Conservation (phyloP, 352 stramenopile genomes). For the Stephanocyclus meneghinianus region DNA sequence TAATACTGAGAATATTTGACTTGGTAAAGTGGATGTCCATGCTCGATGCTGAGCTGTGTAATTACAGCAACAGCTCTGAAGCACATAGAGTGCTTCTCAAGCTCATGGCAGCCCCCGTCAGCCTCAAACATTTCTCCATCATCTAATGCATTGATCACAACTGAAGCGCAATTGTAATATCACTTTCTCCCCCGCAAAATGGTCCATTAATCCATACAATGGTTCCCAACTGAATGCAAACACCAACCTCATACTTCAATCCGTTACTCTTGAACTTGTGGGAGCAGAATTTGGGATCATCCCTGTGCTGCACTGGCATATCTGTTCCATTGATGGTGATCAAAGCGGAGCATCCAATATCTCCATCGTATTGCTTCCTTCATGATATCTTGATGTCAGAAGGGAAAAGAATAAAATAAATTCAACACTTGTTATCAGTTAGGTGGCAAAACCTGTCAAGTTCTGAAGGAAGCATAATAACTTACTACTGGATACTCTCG, state of each 20-base stretch:
- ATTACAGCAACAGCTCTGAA: too few relatives aligned
- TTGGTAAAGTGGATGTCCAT: too few relatives aligned
- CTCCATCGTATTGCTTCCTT: constrained; percentile 21
- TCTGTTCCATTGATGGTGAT: constrained; percentile 55
- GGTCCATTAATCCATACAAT: constrained; percentile 54
- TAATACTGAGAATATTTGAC: too few relatives aligned
- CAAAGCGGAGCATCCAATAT: constrained; percentile 22
- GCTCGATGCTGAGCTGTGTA: too few relatives aligned
- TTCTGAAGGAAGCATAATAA: constrained; percentile 4
- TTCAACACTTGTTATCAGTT: constrained; percentile 4
- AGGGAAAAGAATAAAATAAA: constrained; percentile 6
- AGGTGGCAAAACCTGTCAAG: not conserved
- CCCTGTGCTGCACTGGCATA: constrained; percentile 43
- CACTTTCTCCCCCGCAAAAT: constrained; percentile 28
- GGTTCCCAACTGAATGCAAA: constrained; percentile 41
- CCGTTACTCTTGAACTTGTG: constrained; percentile 49
- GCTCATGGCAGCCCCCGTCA: constrained; percentile 17
- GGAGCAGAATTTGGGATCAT: constrained; percentile 23
- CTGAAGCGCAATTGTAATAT: constrained; percentile 32
- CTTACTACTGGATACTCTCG: constrained; percentile 35
- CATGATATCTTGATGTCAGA: constrained; percentile 24
- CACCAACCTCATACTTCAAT: constrained; percentile 52
- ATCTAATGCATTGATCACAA: constrained; percentile 29
- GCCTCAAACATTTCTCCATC: constrained; percentile 38
- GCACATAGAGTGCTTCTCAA: too few relatives aligned